Percentiles rank a stretch among this genome's conserved stretches.
Evolutionary conservation across 2,329 filamentous ascomycete genomes (phyloP).

Genomic region (Colletotrichum cordylinicola): DNA sequence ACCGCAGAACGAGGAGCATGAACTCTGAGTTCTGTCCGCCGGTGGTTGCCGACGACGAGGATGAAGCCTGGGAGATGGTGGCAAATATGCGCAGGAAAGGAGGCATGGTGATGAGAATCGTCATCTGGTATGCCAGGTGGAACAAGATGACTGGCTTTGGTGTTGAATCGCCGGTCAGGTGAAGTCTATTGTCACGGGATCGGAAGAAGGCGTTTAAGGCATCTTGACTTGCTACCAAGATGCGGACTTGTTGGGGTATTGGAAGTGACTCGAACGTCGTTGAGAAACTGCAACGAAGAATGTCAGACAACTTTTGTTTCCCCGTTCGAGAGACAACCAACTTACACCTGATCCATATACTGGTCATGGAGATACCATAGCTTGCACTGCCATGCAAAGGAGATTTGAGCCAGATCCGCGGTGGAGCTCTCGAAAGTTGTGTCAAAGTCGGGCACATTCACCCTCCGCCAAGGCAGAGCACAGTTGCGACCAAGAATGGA

Average conservation of each 20-base stretch:
- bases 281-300: not conserved
- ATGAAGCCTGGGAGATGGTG: not conserved
- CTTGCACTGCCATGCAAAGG: conserved; percentile 23
- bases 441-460: conserved; percentile 22
- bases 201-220: conserved; percentile 21
- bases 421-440: conserved; percentile 5
- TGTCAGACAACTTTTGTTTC: not conserved
- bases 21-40: conserved; percentile 1
- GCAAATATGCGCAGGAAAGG: conserved; percentile 23
- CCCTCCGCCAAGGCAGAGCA: conserved; percentile 21
- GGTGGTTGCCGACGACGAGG: not conserved
- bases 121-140: conserved; percentile 24
- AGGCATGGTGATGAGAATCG: conserved; percentile 21
- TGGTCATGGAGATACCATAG: conserved; percentile 25
- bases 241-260: conserved; percentile 20
- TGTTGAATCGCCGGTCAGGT: conserved; percentile 8
- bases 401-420: conserved; percentile 14
- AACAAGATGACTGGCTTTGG: conserved; percentile 21
- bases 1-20: conserved; percentile 19
- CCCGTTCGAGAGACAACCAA: not conserved
- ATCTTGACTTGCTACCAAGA: conserved; percentile 21
- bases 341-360: conserved; percentile 25
- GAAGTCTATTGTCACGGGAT: conserved; percentile 10
- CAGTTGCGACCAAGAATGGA: conserved; percentile 23
- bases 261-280: conserved; percentile 21